Conservation (phyloP, 441 rosid genomes). For the Capsella rubella region DNA sequence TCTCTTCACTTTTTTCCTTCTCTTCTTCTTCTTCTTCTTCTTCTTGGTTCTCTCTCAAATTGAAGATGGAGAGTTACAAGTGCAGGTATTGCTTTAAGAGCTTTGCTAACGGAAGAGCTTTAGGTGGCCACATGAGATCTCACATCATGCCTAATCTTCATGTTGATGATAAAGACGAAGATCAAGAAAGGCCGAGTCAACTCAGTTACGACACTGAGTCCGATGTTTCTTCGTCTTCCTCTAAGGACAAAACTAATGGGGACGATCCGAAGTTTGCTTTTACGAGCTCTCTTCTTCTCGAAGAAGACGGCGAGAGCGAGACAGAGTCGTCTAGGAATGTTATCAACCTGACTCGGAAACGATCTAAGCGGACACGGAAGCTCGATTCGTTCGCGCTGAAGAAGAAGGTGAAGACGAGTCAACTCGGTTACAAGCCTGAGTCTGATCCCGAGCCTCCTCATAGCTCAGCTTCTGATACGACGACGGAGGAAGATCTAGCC, state of each 20-base stretch:
- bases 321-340: constrained; percentile 69
- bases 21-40: constrained; percentile 31
- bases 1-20: constrained; percentile 14
- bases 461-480: constrained; percentile 70
- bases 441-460: constrained; percentile 54
- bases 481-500: constrained; percentile 78
- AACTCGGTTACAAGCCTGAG: constrained; percentile 51
- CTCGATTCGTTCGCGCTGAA: constrained; percentile 36
- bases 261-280: constrained; percentile 59
- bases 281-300: constrained; percentile 40
- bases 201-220: constrained; percentile 46
- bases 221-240: constrained; percentile 48
- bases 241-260: constrained; percentile 43
- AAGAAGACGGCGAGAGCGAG: constrained; percentile 81
- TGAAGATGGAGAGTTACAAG: constrained; percentile 70
- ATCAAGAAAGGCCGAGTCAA: constrained; percentile 41
- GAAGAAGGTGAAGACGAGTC: constrained; percentile 49
- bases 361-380: constrained; percentile 72
- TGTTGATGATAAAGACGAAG: constrained; percentile 38
- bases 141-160: constrained; percentile 68
- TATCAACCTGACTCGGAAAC: constrained; percentile 62
- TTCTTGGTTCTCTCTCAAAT: constrained; percentile 27
- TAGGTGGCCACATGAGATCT: constrained; percentile 94
- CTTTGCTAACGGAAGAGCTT: constrained; percentile 78
- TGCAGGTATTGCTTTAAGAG: constrained; percentile 74